phyloP scores from a whole-genome alignment of 257 asterid genomes.

The Capsicum pubescens region DNA sequence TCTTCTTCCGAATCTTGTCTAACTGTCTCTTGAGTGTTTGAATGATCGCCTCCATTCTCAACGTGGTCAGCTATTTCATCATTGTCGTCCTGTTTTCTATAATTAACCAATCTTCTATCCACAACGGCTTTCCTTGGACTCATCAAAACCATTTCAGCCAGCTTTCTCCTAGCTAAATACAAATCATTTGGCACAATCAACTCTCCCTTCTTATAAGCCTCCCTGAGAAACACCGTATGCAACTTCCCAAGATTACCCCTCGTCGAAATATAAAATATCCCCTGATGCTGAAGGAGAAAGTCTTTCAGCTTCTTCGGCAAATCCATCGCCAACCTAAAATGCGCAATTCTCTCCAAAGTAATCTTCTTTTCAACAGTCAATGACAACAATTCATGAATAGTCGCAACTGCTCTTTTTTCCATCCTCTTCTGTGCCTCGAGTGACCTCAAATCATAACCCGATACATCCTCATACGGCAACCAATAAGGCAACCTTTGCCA shows the following conservation, averaged over 20 bases:
- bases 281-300: constrained; percentile 86
- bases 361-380: constrained; percentile 81
- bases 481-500: constrained; percentile 97
- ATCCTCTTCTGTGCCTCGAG: constrained; percentile 86
- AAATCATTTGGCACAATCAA: constrained; percentile 71
- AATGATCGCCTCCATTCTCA: constrained; percentile 37
- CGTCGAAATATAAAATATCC: constrained; percentile 80
- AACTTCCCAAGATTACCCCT: constrained; percentile 83
- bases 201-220: constrained; percentile 85
- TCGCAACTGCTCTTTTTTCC: constrained; percentile 92
- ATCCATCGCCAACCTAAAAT: constrained; percentile 76
- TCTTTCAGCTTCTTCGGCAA: constrained; percentile 89
- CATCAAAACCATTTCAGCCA: constrained; percentile 64
- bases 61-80: constrained; percentile 38
- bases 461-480: constrained; percentile 85
- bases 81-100: constrained; percentile 50
- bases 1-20: constrained; percentile 35
- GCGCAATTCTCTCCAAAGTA: constrained; percentile 79
- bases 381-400: constrained; percentile 71
- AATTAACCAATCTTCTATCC: constrained; percentile 53
- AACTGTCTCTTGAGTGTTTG: constrained; percentile 29
- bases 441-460: constrained; percentile 80
- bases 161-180: constrained; percentile 81
- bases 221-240: constrained; percentile 89
- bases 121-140: constrained; percentile 75